Base-by-base conservation (phyloP, 352 stramenopile species). In the Pythium rishiriense region DNA sequence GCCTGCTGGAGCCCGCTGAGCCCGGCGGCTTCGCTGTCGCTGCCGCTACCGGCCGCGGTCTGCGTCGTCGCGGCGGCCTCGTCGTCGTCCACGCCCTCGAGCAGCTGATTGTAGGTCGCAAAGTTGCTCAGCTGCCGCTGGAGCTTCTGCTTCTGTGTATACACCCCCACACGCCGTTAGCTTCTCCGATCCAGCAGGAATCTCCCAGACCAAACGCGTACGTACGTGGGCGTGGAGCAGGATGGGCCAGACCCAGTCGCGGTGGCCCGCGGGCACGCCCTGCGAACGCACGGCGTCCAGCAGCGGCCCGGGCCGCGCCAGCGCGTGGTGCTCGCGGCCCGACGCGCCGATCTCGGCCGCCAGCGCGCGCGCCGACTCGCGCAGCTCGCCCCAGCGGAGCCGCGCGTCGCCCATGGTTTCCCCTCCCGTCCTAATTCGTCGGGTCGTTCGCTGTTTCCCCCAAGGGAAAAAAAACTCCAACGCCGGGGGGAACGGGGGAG, bases 171-270 rank as follows among this genome's bases (percentile, higher is more conserved):
- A 41, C 35, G 35, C 6, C 35, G 35, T 17, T 17, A 17, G 35
- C 4, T 33, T 4, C 22, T 29, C 10, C 31, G 31, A n/a, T n/a
- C n/a, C n/a, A n/a, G n/a, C n/a, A n/a, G n/a, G 31, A 3, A 33
- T n/a, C 46, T 4, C 21, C 43, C 21, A 50, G 19, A 25, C 10
- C 19, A 56, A n/a, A n/a, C n/a, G n/a, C n/a, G n/a, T n/a, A 51
- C 62, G 29, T 62, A 67, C 76, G 68, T 83, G 78, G 21, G 78
- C 71, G 45, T 90, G 80, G 42, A 93, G 66, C 45, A 93, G 66
- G 49, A 90, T 81, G 47, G 84, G 84, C 84, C 84, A 93, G 19
- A 79, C 78, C 84, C 84, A 93, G 64, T 91, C 80, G 68, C 84
- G 84, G 66, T 93, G 84, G 68, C 85, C 78, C 6, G 69, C 26